Evolutionary conservation across 106 monocot genomes (phyloP).

Genomic region (Dioscorea dumetorum): DNA sequence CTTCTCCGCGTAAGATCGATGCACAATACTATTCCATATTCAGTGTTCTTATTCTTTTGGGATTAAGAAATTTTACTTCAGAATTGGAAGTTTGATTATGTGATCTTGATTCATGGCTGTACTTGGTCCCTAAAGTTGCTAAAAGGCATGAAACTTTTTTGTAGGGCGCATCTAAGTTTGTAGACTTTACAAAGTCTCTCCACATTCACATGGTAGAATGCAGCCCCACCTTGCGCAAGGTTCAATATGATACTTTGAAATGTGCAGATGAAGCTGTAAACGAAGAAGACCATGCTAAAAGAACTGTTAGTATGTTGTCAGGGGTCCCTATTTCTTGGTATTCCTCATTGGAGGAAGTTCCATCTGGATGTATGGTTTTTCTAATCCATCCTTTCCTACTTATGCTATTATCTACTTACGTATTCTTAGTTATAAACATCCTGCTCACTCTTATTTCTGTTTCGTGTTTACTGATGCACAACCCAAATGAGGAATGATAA

Average conservation of each 20-base stretch:
- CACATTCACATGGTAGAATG: constrained; percentile 88
- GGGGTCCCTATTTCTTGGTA: constrained; percentile 68
- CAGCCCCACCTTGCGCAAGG: constrained; percentile 76
- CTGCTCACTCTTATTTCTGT: too few relatives aligned
- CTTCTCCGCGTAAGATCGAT: constrained; percentile 65
- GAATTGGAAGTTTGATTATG: too few relatives aligned
- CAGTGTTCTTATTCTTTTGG: too few relatives aligned
- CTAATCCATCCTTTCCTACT: not conserved
- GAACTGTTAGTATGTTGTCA: constrained; percentile 35
- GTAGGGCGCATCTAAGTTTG: constrained; percentile 83
- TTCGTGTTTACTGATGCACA: too few relatives aligned
- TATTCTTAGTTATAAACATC: too few relatives aligned
- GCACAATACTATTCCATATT: too few relatives aligned
- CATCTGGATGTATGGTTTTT: constrained; percentile 73
- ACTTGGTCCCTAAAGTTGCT: not conserved
- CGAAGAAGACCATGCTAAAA: constrained; percentile 11
- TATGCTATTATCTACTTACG: too few relatives aligned
- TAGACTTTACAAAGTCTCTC: constrained; percentile 64
- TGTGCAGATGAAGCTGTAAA: constrained; percentile 44
- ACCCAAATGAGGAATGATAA: too few relatives aligned
- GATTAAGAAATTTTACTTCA: too few relatives aligned
- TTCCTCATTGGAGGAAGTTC: constrained; percentile 69
- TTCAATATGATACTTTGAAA: constrained; percentile 64
- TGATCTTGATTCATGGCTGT: too few relatives aligned
- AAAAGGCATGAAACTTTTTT: constrained; percentile 12